Evolutionary conservation across 768 basidiomycete genomes (phyloP), one percentile per base, ranked within the genome.

Genomic region (Dictyophora rubrovolvata): DNA sequence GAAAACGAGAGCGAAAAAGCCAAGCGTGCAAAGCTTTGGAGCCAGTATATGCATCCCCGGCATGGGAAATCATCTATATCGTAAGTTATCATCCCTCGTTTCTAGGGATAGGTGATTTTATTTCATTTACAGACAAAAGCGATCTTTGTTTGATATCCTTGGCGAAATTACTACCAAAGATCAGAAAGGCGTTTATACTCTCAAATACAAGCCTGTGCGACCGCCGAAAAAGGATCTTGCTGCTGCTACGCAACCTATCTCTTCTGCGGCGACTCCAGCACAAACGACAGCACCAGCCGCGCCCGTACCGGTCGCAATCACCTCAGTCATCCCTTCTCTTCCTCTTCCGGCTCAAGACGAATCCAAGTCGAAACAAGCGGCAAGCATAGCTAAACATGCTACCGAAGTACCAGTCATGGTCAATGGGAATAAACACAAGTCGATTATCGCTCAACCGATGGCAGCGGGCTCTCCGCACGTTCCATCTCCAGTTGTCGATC

Each of bases 1-100:
- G 86, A 87, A 59, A 86, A 89, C 57, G 88, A 89, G 61, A 78
- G 80, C 3, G 86, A 89, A 64, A 87, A 82, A 68, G 83, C 80
- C 28, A 81, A 86, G 51, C 79, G 84, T 54, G 74, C 78, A 20
- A 88, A 89, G 75, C 81, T 93, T 56, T 79, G 87, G 74, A 50
- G 48, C 16, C 80, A 86, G 56, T 88, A 84, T 72, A 88, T 89
- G 87, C 81, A 81, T 54, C 86, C 87, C 10, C 73, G 75, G 48
- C 69, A 77, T 63, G 73, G 71, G 61, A 71, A 81, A 67, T 65
- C 48, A 33, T 60, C 22, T 47, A 56, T 36, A 22, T 57, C 60
- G 34, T 59, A 48, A 28, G 59, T 47, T 47, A 46, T 74, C 63
- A 20, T 72, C 78, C 59, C 65, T 69, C 56, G 83, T 52, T n/a